Evolutionary conservation across 2,329 filamentous ascomycete species (phyloP).

Genomic region (Scorias spongiosa): DNA sequence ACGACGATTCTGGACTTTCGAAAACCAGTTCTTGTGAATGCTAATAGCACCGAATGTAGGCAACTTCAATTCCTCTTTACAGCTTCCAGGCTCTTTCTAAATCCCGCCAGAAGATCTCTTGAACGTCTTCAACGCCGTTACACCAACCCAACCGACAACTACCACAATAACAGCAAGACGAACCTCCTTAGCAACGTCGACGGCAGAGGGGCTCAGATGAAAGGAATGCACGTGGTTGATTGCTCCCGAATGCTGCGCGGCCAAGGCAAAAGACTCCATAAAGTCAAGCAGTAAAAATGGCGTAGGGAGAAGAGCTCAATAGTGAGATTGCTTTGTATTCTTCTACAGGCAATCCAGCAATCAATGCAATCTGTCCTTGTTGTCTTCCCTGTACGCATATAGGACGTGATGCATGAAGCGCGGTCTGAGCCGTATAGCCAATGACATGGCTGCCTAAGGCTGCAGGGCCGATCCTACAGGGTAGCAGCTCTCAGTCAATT

Average conservation of each 20-base stretch:
- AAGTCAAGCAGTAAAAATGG: constrained; percentile 1
- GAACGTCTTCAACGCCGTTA: constrained; percentile 5
- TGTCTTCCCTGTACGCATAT: too few relatives aligned
- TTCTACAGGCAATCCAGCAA: constrained; percentile 6
- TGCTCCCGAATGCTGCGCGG: constrained; percentile 18
- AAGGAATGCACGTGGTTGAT: constrained; percentile 34
- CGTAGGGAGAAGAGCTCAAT: too few relatives aligned
- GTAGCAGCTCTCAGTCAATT: too few relatives aligned
- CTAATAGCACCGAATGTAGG: too few relatives aligned
- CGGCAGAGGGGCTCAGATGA: constrained; percentile 34
- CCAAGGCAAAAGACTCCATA: constrained; percentile 20
- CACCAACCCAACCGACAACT: constrained; percentile 22
- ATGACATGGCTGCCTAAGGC: too few relatives aligned
- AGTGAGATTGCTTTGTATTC: too few relatives aligned
- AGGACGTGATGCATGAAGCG: too few relatives aligned
- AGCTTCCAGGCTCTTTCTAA: neutral
- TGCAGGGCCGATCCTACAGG: too few relatives aligned
- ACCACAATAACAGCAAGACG: constrained; percentile 36
- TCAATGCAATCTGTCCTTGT: neutral
- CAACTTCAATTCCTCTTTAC: too few relatives aligned
- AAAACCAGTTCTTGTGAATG: too few relatives aligned
- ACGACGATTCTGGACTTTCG: too few relatives aligned
- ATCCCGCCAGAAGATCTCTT: neutral
- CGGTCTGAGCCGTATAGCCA: too few relatives aligned
- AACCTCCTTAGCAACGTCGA: constrained; percentile 35